Conservation (phyloP, 306 rosid species). For the Pyrus betulifolia region DNA sequence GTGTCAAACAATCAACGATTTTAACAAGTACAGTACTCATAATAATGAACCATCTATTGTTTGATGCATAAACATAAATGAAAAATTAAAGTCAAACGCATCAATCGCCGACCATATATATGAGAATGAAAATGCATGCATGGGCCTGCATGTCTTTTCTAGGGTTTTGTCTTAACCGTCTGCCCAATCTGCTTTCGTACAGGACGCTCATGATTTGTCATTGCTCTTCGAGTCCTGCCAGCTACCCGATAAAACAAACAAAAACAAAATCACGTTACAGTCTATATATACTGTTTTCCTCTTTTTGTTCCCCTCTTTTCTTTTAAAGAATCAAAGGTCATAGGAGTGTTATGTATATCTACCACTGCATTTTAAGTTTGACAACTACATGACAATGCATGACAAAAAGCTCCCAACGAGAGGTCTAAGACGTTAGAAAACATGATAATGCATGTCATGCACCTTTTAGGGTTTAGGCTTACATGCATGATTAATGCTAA, state of each 20-base stretch:
- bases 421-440: neutral
- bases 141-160: neutral
- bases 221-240: neutral
- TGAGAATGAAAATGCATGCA: neutral
- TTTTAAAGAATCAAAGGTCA: too few relatives aligned
- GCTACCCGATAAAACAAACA: neutral
- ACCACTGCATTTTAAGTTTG: neutral
- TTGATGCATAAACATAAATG: neutral
- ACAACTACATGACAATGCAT: neutral
- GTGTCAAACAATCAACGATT: too few relatives aligned
- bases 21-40: too few relatives aligned
- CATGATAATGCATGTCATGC: neutral
- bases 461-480: neutral
- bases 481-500: neutral
- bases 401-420: neutral
- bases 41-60: too few relatives aligned
- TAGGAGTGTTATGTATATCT: neutral
- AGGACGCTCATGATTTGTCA: slow-evolving; percentile 4
- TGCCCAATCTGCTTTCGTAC: slow-evolving; percentile 21
- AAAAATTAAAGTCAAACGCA: neutral
- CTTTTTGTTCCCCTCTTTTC: neutral
- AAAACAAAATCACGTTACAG: neutral
- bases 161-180: slow-evolving; percentile 24
- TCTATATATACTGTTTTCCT: neutral
- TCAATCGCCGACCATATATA: slow-evolving; percentile 36